phyloP scores from a whole-genome alignment of 2,329 filamentous ascomycete genomes.

The Ambrosiella beaveri region DNA sequence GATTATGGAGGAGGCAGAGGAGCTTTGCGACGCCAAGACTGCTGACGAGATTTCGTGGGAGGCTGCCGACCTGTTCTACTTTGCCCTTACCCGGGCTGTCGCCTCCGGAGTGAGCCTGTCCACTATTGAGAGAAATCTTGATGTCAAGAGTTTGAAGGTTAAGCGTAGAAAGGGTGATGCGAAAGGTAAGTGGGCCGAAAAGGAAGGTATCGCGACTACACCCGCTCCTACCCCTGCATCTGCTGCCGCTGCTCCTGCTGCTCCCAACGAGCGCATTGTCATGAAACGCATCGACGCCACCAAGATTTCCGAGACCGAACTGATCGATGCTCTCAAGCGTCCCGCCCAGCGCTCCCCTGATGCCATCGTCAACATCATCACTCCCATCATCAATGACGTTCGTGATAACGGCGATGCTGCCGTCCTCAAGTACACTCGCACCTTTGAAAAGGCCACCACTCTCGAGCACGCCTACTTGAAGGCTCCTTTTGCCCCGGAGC shows the following conservation, averaged over 20 bases:
- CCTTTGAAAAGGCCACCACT: slow-evolving; percentile 90
- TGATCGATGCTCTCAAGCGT: slow-evolving; percentile 62
- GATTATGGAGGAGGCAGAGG: slow-evolving; percentile 96
- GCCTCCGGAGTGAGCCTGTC: slow-evolving; percentile 68
- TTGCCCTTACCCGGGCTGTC: slow-evolving; percentile 79
- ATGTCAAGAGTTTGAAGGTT: slow-evolving; percentile 88
- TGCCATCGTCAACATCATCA: slow-evolving; percentile 75
- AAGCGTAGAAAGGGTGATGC: slow-evolving; percentile 86
- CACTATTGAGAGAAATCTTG: slow-evolving; percentile 81
- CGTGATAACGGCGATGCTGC: slow-evolving; percentile 71
- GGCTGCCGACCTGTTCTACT: slow-evolving; percentile 89
- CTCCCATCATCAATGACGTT: slow-evolving; percentile 81
- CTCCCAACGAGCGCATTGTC: slow-evolving; percentile 41
- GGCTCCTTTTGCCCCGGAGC: slow-evolving; percentile 66
- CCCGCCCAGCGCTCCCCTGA: slow-evolving; percentile 94
- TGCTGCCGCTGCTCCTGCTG: slow-evolving; percentile 19
- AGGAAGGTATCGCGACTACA: slow-evolving; percentile 45
- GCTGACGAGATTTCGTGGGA: slow-evolving; percentile 82
- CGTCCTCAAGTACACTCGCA: slow-evolving; percentile 84
- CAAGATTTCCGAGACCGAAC: slow-evolving; percentile 43
- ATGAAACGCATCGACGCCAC: slow-evolving; percentile 68
- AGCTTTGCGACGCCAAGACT: slow-evolving; percentile 72
- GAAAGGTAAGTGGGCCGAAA: slow-evolving; percentile 80
- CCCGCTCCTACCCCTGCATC: slow-evolving; percentile 15
- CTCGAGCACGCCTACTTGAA: slow-evolving; percentile 76